phyloP scores from a whole-genome alignment of 352 stramenopile genomes.

The Globisporangium takayamanum region DNA sequence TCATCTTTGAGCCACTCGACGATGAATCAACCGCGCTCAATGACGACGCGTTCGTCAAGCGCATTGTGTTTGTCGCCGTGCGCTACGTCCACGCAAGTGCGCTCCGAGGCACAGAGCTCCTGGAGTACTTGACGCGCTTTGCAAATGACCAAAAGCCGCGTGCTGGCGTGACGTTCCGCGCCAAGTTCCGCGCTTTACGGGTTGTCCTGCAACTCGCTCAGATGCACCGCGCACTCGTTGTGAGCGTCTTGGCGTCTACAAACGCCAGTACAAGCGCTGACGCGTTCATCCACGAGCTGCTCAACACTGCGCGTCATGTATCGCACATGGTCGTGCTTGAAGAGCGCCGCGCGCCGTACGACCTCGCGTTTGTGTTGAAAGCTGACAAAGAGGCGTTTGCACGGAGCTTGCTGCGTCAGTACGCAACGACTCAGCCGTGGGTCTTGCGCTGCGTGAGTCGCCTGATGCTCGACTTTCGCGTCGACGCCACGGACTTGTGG shows the following conservation, averaged over 20 bases:
- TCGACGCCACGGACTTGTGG: conserved; percentile 38
- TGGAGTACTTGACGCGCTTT: conserved; percentile 33
- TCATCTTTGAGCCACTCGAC: conserved; percentile 26
- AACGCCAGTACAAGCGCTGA: conserved; percentile 14
- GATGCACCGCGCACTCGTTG: conserved; percentile 14
- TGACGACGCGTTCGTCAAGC: conserved; percentile 32
- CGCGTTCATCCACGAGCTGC: conserved; percentile 27
- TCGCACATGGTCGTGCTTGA: conserved; percentile 45
- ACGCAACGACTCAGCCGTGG: conserved; percentile 19
- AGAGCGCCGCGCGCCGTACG: conserved; percentile 43
- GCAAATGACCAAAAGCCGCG: conserved; percentile 33
- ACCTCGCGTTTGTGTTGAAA: conserved; percentile 32
- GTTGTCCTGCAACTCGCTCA: conserved; percentile 30
- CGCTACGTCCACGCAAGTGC: conserved; percentile 14
- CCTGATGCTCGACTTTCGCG: conserved; percentile 50
- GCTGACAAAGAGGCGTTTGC: conserved; percentile 38
- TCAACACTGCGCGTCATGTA: conserved; percentile 27
- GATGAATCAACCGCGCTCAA: conserved; percentile 19
- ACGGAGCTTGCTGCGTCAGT: conserved; percentile 40
- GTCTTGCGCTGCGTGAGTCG: conserved; percentile 30
- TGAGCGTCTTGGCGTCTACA: conserved; percentile 17
- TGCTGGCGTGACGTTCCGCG: conserved; percentile 50
- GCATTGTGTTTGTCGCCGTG: conserved; percentile 25
- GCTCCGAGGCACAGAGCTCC: conserved; percentile 19
- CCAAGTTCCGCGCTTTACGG: conserved; percentile 37